Evolutionary conservation across 768 basidiomycete species (phyloP).

Genomic region (Candolleomyces aberdarensis): DNA sequence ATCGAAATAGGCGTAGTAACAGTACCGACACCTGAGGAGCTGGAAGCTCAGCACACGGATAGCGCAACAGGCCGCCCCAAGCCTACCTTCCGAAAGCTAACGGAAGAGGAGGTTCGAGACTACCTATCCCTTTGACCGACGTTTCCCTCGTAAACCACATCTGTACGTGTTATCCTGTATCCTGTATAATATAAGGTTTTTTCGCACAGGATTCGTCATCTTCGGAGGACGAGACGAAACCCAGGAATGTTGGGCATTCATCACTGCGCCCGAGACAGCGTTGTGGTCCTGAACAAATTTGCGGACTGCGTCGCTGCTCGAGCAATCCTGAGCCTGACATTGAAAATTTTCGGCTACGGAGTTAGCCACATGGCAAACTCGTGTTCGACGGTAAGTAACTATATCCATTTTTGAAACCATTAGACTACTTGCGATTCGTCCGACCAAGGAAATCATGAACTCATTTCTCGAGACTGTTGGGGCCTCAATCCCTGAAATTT

Average conservation of each 20-base stretch:
- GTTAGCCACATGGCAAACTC: neutral
- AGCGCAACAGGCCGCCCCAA: slow-evolving; percentile 66
- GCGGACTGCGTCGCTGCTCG: neutral
- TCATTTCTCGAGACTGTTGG: neutral
- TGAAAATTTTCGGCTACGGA: neutral
- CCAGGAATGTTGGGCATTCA: slow-evolving; percentile 1
- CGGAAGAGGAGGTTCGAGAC: slow-evolving; percentile 95
- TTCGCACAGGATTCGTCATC: neutral
- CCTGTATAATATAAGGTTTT: slow-evolving; percentile 9
- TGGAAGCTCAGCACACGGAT: slow-evolving; percentile 69
- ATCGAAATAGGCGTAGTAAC: slow-evolving; percentile 98
- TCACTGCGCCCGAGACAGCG: slow-evolving; percentile 3
- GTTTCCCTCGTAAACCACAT: slow-evolving; percentile 12
- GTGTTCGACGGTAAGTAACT: neutral
- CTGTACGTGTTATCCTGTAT: slow-evolving; percentile 25
- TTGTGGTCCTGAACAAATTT: neutral
- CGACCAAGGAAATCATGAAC: neutral
- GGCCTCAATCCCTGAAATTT: neutral
- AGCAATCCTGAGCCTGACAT: neutral
- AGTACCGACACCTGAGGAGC: slow-evolving; percentile 70
- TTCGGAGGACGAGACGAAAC: neutral
- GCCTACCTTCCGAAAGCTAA: slow-evolving; percentile 92
- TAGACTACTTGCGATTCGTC: neutral
- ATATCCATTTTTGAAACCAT: neutral
- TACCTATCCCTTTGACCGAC: slow-evolving; percentile 75